Base-by-base conservation (phyloP, 2,329 filamentous ascomycete species). In the Sordariomycetes sp. region DNA sequence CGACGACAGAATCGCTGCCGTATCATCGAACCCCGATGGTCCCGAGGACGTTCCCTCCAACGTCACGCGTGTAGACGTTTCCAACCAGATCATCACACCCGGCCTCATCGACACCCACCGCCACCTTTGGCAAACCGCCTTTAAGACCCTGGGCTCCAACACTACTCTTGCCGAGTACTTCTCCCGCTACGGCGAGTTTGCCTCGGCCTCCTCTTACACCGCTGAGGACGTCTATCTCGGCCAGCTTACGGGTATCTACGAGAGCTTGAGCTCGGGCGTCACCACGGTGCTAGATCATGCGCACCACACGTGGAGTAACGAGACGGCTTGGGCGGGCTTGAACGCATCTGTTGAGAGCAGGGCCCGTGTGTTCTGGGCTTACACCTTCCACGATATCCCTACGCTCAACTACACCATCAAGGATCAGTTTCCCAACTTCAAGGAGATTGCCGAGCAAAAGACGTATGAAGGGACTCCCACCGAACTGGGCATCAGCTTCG, bases 51-150 rank as follows among this genome's bases (percentile, higher is more conserved):
- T 33, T 10, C 32, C 32, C 11, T 16, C 25, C 4, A 23, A 33
- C 32, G 26, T 23, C 20, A 25, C 17, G 19, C 37, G 63, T 4
- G 51, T 75, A 12, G 62, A 75, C 41, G 63, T 62, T 25, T 58
- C 57, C 0, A 54, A 62, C 34, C 68, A 72, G 44, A 75, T 74
- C 38, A 55, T 75, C 34, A 62, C 62, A 0, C 67, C 70, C 0
- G 71, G 72, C 8, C 74, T 76, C 47, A 55, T 76, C 36, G 67
- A 75, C 48, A 75, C 70, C 0, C 72, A 76, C 41, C 63, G 64
- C 2, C 68, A 73, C 40, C 58, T 63, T 1, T 74, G 71, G 72
- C 69, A 76, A 45, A 74, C 72, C 0, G 66, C 59, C 11, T 63
- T 66, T 43, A 71, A 69, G 43, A 73, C 70, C 0, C 43, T 76